phyloP scores from a whole-genome alignment of 73 alveolate genomes.

The Paramecium biaurelia region DNA sequence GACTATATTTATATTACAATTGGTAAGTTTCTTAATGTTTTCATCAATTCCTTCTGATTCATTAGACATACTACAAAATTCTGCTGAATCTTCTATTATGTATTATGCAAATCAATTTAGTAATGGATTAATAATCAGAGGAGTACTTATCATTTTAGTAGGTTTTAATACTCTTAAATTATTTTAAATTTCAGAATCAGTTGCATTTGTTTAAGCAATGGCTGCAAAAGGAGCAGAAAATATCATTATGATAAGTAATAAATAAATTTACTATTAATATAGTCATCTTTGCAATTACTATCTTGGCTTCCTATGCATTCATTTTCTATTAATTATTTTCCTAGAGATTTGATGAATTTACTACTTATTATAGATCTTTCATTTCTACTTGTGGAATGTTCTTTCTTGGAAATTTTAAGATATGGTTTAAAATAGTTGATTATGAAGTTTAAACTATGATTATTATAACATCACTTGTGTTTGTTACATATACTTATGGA shows the following conservation, averaged over 20 bases:
- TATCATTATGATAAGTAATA: conserved; percentile 41
- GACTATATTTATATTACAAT: neutral
- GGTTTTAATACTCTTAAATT: conserved; percentile 19
- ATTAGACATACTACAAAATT: neutral
- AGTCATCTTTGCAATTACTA: neutral
- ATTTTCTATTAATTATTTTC: neutral
- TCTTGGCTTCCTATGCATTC: neutral
- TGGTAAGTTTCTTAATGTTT: neutral
- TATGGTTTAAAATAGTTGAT: neutral
- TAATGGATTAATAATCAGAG: neutral
- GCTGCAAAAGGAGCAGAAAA: conserved; percentile 46
- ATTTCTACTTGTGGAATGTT: neutral
- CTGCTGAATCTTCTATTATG: neutral
- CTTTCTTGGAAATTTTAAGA: neutral
- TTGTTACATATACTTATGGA: neutral
- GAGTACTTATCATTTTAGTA: neutral
- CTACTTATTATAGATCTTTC: neutral
- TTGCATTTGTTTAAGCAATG: conserved; percentile 46
- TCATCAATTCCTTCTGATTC: neutral
- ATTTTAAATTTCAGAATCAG: conserved; percentile 27
- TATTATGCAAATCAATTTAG: neutral
- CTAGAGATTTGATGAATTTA: neutral
- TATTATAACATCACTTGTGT: neutral
- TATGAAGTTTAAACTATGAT: neutral
- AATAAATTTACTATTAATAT: no score